Conservation (phyloP, 169 alveolate species). For the Plasmodium adleri region DNA sequence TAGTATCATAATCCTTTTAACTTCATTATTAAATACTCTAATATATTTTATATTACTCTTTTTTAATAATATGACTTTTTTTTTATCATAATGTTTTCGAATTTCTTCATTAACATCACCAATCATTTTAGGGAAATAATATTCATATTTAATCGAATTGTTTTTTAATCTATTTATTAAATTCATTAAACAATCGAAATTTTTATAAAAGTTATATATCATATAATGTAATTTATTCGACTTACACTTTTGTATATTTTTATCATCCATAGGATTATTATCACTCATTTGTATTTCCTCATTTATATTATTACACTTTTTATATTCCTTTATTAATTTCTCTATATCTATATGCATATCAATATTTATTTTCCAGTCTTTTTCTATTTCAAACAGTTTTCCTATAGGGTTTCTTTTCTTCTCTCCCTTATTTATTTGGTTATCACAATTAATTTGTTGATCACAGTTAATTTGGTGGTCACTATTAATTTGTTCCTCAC, state of each 20-base stretch:
- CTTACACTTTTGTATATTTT: background rate
- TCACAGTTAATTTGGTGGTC: no score
- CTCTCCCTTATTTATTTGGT: background rate
- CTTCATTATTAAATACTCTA: slow-evolving; percentile 86
- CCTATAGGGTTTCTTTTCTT: slow-evolving; percentile 13
- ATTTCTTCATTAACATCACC: slow-evolving; percentile 88
- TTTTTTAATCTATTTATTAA: slow-evolving; percentile 44
- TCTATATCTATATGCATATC: slow-evolving; percentile 54
- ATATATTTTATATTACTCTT: slow-evolving; percentile 87
- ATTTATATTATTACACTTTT: background rate
- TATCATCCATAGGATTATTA: background rate
- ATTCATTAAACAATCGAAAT: slow-evolving; percentile 57
- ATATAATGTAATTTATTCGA: slow-evolving; percentile 48
- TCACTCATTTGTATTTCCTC: background rate
- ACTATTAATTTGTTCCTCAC: no score
- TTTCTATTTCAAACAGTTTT: slow-evolving; percentile 48
- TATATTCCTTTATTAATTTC: slow-evolving; percentile 18
- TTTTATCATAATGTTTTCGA: slow-evolving; percentile 88
- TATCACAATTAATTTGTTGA: no score
- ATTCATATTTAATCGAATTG: slow-evolving; percentile 44
- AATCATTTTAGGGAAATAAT: slow-evolving; percentile 87
- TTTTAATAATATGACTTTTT: slow-evolving; percentile 85
- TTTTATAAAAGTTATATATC: slow-evolving; percentile 59
- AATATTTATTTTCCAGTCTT: slow-evolving; percentile 56
- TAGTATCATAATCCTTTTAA: slow-evolving; percentile 85